Percentiles rank a stretch among this genome's conserved stretches.
These are phyloP conservation scores for Chalciporus pseudorubinellus DNA, from an alignment of 768 basidiomycete species.

Conservation along the genomic window DNA sequence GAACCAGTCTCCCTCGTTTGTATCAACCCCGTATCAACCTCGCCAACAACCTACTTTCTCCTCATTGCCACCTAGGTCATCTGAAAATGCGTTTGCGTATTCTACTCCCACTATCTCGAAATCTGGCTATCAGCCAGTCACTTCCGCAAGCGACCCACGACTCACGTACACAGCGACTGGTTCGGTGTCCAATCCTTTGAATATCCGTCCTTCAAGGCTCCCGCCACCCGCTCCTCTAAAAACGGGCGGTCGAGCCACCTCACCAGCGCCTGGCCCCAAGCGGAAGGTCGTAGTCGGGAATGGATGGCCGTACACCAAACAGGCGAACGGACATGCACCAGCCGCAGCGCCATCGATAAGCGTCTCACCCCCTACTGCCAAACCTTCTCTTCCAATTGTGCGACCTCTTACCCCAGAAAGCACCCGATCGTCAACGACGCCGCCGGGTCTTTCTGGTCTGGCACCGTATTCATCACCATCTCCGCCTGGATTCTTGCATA, in stretches of 20 bases:
- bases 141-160: slow-evolving; percentile 27
- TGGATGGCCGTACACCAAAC: slow-evolving; percentile 43
- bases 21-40: slow-evolving; percentile 12
- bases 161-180: slow-evolving; percentile 41
- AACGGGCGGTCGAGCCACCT: slow-evolving; percentile 1
- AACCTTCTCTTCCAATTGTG: slow-evolving; percentile 9
- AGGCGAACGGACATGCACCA: slow-evolving; percentile 25
- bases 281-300: slow-evolving; percentile 41
- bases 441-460: slow-evolving; percentile 32
- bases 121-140: slow-evolving; percentile 27
- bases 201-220: slow-evolving; percentile 47
- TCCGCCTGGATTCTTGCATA: slow-evolving; percentile 34
- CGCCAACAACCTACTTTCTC: slow-evolving; percentile 6
- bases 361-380: slow-evolving; percentile 18
- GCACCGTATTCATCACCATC: slow-evolving; percentile 34
- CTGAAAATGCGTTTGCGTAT: slow-evolving; percentile 12
- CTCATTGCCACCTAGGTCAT: slow-evolving; percentile 18
- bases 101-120: slow-evolving; percentile 19
- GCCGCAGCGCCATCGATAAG: slow-evolving; percentile 2
- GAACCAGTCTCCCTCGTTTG: neutral
- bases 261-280: slow-evolving; percentile 17
- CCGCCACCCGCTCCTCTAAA: slow-evolving; percentile 14
- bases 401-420: slow-evolving; percentile 31
- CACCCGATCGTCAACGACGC: slow-evolving; percentile 33
- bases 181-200: slow-evolving; percentile 51